Base-by-base conservation (phyloP, 257 asterid genomes). In the Linaria vulgaris region DNA sequence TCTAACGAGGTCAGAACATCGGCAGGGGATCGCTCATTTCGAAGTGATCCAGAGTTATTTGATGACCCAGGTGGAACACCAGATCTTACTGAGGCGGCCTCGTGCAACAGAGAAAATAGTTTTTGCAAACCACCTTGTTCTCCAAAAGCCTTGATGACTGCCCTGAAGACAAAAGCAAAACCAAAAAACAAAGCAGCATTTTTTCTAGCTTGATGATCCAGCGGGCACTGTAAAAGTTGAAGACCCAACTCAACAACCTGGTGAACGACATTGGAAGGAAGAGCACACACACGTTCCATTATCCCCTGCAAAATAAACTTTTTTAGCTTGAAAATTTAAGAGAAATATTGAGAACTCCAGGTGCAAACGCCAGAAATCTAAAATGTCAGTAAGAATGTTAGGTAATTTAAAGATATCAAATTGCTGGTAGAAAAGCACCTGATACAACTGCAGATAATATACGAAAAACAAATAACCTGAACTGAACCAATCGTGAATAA, bases 231-330 rank as follows among this genome's bases (percentile, higher is more conserved):
- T 54, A 85, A 84, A 82, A 94, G 95, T 69, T 90, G 89, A 77
- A 94, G 99, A 55, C 88, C 95, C 77, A 90, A 75, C 80, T 83
- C 92, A 66, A 94, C 96, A 69, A 87, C 67, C 74, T 90, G 95
- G 60, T 85, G 85, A 51, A 90, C 95, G 52, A 90, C 70, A 77
- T 73, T 78, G 46, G 92, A 80, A 56, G 99, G 97, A 71, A 87
- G 95, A 47, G 95, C 92, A 71, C 97, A 94, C 41, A 94, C 95
- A 39, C 99, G 99, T 70, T 94, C 99, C 99, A 94, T 94, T 78
- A 94, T 85, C 61, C 95, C 99, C 97, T 92, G 78, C 37, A 78
- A 60, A 45, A 54, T 34, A 11, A 76, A 41, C 30, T 34, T 19
- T 31, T 41, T 12, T 30, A 52, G 53, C 69, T 37, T 22, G 56